Conservation (phyloP, 495 filamentous ascomycete species). For the Cetradonia linearis region DNA sequence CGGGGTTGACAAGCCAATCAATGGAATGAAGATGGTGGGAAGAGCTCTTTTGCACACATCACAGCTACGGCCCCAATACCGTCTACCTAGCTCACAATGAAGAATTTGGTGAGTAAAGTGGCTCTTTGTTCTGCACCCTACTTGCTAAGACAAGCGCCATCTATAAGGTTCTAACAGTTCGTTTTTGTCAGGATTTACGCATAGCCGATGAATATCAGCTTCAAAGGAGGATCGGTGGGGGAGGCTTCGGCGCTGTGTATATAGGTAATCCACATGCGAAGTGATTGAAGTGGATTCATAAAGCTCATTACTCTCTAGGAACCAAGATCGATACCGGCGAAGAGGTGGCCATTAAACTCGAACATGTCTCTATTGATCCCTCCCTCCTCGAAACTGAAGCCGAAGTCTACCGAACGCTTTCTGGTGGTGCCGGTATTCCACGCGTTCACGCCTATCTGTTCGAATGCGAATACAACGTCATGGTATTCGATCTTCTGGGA, state of each 20-base stretch:
- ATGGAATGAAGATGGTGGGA: conserved; percentile 10
- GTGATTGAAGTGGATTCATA: neutral
- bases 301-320: conserved; percentile 6
- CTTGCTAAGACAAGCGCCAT: neutral
- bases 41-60: neutral
- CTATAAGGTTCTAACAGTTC: conserved; percentile 9
- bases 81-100: conserved; percentile 10
- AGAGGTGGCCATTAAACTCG: conserved; percentile 97
- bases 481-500: conserved; percentile 12
- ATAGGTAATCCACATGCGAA: conserved; percentile 6
- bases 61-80: neutral
- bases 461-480: conserved; percentile 11
- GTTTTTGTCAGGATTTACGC: conserved; percentile 18
- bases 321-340: conserved; percentile 27
- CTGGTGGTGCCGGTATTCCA: conserved; percentile 91
- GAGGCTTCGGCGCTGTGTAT: conserved; percentile 22
- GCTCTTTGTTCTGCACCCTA: neutral
- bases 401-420: conserved; percentile 94
- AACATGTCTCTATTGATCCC: conserved; percentile 96
- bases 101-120: conserved; percentile 2
- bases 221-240: conserved; percentile 21
- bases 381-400: conserved; percentile 96
- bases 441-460: conserved; percentile 1
- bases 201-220: conserved; percentile 21
- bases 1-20: conserved; percentile 12